Evolutionary conservation across 768 basidiomycete genomes (phyloP).

Genomic region (Rhodosporidiobolus sp.): DNA sequence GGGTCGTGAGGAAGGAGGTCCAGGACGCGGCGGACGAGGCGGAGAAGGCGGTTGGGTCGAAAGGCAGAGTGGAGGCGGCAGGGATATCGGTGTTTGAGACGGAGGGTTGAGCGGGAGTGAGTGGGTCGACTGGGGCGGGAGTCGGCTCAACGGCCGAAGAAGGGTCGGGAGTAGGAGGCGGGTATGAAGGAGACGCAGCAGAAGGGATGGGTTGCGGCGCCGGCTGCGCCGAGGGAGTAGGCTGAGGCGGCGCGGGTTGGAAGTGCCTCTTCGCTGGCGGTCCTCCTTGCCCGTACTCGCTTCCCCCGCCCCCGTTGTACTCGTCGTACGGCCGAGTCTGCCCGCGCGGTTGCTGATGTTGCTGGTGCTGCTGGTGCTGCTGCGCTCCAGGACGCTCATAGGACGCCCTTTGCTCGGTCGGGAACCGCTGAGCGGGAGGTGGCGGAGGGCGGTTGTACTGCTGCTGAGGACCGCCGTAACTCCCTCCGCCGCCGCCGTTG

Average conservation of each 20-base stretch:
- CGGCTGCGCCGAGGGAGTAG: too few relatives aligned
- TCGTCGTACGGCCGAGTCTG: conserved; percentile 1
- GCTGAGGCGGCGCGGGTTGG: not conserved
- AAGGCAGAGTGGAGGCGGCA: conserved; percentile 41
- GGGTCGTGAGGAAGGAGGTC: conserved; percentile 60
- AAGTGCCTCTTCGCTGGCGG: conserved; percentile 5
- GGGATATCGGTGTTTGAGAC: not conserved
- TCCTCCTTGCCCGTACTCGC: not conserved
- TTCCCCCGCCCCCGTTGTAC: too few relatives aligned
- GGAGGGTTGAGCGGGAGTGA: not conserved
- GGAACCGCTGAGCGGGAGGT: not conserved
- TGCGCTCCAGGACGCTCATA: not conserved
- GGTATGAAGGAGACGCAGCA: too few relatives aligned
- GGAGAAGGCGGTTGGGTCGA: conserved; percentile 71
- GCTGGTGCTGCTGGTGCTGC: conserved; percentile 1
- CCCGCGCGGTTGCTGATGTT: not conserved
- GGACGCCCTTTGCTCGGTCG: not conserved
- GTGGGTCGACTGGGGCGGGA: not conserved
- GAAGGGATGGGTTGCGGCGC: too few relatives aligned
- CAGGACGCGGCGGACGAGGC: conserved; percentile 69
- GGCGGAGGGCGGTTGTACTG: too few relatives aligned
- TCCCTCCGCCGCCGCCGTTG: not conserved
- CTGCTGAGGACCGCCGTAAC: not conserved
- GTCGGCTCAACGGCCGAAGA: not conserved
- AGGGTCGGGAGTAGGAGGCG: not conserved